Evolutionary conservation across 176 grass and related monocot species (phyloP), one percentile per base, ranked within the genome.

Genomic region (Carex parvula): DNA sequence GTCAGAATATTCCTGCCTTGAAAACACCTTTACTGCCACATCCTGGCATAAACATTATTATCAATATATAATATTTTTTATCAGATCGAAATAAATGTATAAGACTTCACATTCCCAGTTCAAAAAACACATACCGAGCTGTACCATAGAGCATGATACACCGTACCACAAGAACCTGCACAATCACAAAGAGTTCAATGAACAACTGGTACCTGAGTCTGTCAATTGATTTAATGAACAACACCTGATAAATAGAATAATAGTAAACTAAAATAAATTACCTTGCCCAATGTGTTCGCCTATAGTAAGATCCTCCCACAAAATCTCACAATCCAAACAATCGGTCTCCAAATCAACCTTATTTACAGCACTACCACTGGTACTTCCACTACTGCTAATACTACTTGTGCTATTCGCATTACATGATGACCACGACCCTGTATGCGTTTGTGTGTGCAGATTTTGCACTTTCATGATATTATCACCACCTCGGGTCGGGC

Each of bases 21-120:
- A 99, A 83, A 99, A 96, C 75, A 99, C 91, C 94, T 99, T 99
- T 84, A 96, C 93, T 84, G 90, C 96, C 56, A 99, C 97, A 92
- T 99, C 97, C 97, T 99, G 87, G 64, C 83, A 17, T 60, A 56
- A 78, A 81, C n/a, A 58, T 83, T 86, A 18, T 70, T 82, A 81
- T 55, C 22, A 84, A 78, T 76, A 77, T 88, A 76, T 65, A 66
- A 52, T 62, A 7, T 32, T 77, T 30, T 32, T 0, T 30, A 21
- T 77, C 73, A 33, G 24, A 56, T 56, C 15, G 1, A 8, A 32
- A 30, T 29, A 6, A 32, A 77, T 30, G 73, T 2, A 56, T 77
- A 14, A 76, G 22, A 76, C 13, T 30, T 56, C 50, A 56, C 56
- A n/a, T 73, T 71, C 50, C 60, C 44, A 84, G 58, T 64, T 63